Base-by-base conservation (phyloP, 352 stramenopile genomes). In the Peronospora belbahrii region DNA sequence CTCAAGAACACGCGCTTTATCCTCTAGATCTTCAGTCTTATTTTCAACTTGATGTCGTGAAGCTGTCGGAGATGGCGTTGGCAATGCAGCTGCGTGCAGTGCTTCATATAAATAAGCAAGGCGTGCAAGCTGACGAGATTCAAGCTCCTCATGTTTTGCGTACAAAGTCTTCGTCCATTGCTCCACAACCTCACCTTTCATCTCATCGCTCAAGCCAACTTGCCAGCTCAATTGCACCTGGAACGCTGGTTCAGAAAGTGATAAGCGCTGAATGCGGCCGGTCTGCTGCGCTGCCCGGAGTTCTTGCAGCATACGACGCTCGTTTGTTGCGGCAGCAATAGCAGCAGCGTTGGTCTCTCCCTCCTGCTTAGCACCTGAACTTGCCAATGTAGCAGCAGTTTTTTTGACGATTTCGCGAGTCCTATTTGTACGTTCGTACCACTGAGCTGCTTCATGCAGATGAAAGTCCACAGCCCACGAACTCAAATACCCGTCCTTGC, bases 401-500 rank as follows among this genome's bases (percentile, higher is more conserved):
- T 34, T 35, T 7, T 56, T 22, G 9, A 31, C 34, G 18, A 37
- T 60, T 2, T 23, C 32, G 22, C 17, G 47, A 19, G 24, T 20
- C n/a, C 15, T 55, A 18, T 25, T 28, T 15, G 36, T 27, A 36
- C 46, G 40, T 2, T 50, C 35, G 30, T 68, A 68, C 59, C 59
- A 68, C 39, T 68, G 42, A 3, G 74, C 77, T 36, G 77, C 55
- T 30, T 78, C 74, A 5, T 70, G 59, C 0, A 88, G 52, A 35
- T 88, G 77, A 32, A 85, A 83, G 4, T 71, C 48, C 5, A 85
- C 32, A n/a, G 58, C 55, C 31, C 70, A 45, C 3, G 65, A 69
- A 42, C 67, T 82, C 38, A 83, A 42, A 35, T 88, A 88, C 6
- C 77, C 77, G 23, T 86, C 70, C 18, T 76, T 74, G 13, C 70